Evolutionary conservation across 768 basidiomycete genomes (phyloP).

Genomic region (Filobasidium wieringae): DNA sequence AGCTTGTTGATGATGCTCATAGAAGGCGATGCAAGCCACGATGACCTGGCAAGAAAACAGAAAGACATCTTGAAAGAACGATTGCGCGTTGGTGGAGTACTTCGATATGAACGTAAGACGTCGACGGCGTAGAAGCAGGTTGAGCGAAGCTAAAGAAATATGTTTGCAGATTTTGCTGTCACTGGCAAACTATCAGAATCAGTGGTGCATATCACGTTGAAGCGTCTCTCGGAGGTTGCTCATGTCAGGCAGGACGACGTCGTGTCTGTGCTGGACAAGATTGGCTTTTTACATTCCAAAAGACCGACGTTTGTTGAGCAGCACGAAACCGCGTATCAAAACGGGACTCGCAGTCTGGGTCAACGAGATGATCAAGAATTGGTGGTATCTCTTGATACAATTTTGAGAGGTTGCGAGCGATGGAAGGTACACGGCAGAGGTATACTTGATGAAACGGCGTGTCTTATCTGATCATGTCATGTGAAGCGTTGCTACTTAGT

Average conservation of each 20-base stretch:
- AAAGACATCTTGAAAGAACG: background rate
- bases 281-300: slow-evolving; percentile 52
- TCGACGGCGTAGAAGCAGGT: too few relatives aligned
- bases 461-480: slow-evolving; percentile 8
- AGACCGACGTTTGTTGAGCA: slow-evolving; percentile 26
- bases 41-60: background rate
- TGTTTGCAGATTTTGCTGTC: slow-evolving; percentile 5
- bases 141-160: background rate
- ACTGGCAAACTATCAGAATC: background rate
- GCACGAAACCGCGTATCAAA: slow-evolving; percentile 38
- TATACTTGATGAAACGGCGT: slow-evolving; percentile 30
- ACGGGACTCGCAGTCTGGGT: too few relatives aligned
- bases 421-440: slow-evolving; percentile 52
- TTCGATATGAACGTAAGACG: slow-evolving; percentile 4
- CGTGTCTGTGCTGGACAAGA: slow-evolving; percentile 77
- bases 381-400: slow-evolving; percentile 54
- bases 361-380: slow-evolving; percentile 41
- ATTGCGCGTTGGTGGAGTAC: background rate
- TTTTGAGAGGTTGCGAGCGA: slow-evolving; percentile 55
- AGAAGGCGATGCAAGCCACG: background rate
- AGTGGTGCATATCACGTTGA: too few relatives aligned
- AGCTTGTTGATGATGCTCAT: background rate
- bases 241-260: slow-evolving; percentile 74
- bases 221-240: slow-evolving; percentile 60
- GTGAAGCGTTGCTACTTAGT: slow-evolving; percentile 38